Evolutionary conservation across 441 rosid genomes (phyloP).

Genomic region (Dalechampia spathulata): DNA sequence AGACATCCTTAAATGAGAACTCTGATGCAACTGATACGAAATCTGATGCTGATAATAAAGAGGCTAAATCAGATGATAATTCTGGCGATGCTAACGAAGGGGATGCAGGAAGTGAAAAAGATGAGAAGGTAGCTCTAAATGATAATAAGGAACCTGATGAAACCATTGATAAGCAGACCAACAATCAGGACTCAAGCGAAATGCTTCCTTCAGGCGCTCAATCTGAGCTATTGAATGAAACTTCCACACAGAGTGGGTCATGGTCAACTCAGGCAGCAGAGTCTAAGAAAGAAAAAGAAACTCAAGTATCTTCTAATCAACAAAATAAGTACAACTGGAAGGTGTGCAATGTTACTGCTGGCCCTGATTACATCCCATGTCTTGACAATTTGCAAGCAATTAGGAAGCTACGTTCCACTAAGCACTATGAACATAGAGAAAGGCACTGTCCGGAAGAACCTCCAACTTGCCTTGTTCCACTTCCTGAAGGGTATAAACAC

Average conservation of each 20-base stretch:
- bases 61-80: conserved; percentile 26
- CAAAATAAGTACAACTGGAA: conserved; percentile 51
- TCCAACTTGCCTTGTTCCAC: conserved; percentile 81
- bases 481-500: conserved; percentile 75
- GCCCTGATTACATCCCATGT: conserved; percentile 89
- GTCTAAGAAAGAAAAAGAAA: conserved; percentile 76
- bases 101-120: conserved; percentile 32
- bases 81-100: conserved; percentile 23
- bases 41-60: conserved; percentile 25
- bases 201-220: conserved; percentile 70
- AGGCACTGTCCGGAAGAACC: conserved; percentile 85
- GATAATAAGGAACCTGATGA: conserved; percentile 33
- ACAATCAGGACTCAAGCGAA: conserved; percentile 42
- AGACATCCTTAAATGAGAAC: conserved; percentile 26
- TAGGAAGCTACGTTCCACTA: conserved; percentile 56
- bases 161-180: conserved; percentile 28
- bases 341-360: conserved; percentile 77
- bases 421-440: conserved; percentile 95
- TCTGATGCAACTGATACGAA: conserved; percentile 29
- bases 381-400: conserved; percentile 82
- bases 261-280: conserved; percentile 86
- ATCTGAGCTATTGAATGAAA: conserved; percentile 75
- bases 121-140: too few species aligned
- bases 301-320: conserved; percentile 41
- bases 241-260: conserved; percentile 52